phyloP scores from a whole-genome alignment of 768 basidiomycete genomes.

The Kwoniella botswanensis region DNA sequence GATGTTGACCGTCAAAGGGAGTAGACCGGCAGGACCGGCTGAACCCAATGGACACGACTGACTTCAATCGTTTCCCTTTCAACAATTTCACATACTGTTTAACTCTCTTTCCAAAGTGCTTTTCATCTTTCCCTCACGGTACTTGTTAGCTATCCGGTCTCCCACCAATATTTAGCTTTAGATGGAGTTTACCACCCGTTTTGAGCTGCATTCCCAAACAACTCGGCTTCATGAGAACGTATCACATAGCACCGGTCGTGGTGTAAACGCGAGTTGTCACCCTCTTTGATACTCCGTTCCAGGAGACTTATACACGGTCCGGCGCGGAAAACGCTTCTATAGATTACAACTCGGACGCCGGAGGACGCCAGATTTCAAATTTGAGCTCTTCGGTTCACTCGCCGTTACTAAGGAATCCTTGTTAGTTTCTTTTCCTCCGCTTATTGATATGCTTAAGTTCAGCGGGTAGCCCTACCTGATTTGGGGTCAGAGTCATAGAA shows the following conservation, averaged over 20 bases:
- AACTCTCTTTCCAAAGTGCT: constrained; percentile 80
- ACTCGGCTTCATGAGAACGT: constrained; percentile 78
- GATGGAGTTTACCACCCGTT: constrained; percentile 82
- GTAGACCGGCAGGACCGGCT: constrained; percentile 66
- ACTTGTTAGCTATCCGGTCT: constrained; percentile 84
- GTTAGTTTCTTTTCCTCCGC: constrained; percentile 90
- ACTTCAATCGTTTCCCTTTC: constrained; percentile 78
- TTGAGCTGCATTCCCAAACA: constrained; percentile 85
- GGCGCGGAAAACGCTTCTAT: constrained; percentile 74
- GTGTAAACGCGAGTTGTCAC: constrained; percentile 64
- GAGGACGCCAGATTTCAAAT: constrained; percentile 75
- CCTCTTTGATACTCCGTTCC: constrained; percentile 71
- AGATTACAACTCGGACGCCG: constrained; percentile 75
- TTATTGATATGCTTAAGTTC: constrained; percentile 90
- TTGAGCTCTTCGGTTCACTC: constrained; percentile 84
- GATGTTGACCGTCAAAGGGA: constrained; percentile 70
- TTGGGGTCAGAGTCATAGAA: constrained; percentile 66
- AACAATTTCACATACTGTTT: constrained; percentile 82
- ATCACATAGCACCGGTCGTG: constrained; percentile 70
- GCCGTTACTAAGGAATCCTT: constrained; percentile 86
- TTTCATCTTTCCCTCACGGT: constrained; percentile 82
- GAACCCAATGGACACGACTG: constrained; percentile 68
- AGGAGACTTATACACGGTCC: constrained; percentile 78
- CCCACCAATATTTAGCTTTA: constrained; percentile 82
- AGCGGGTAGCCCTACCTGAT: constrained; percentile 82